Evolutionary conservation across 129 eudicot genomes (phyloP).

Genomic region (Helianthus tuberosus): DNA sequence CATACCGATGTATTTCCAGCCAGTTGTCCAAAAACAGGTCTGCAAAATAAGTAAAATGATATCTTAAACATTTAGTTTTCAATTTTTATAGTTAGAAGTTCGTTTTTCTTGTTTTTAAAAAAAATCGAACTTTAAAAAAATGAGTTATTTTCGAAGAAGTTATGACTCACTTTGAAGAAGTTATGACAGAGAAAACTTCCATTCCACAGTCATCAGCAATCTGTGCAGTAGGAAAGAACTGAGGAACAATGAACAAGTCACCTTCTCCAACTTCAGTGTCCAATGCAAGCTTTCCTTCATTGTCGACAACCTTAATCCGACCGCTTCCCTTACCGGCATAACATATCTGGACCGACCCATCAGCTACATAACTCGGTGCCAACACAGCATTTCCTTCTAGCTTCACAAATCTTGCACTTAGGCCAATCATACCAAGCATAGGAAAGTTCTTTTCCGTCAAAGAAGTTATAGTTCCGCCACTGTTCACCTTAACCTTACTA

Average conservation of each 20-base stretch:
- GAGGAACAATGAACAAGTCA: slow-evolving; percentile 57
- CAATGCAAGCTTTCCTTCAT: slow-evolving; percentile 35
- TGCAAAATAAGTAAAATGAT: background rate
- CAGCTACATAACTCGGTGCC: slow-evolving; percentile 41
- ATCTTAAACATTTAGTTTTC: background rate
- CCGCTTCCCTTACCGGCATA: slow-evolving; percentile 56
- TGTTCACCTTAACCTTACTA: slow-evolving; percentile 5
- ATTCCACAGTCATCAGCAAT: slow-evolving; percentile 48
- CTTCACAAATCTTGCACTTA: slow-evolving; percentile 28
- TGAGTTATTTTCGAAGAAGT: too few relatives aligned
- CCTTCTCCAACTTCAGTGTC: slow-evolving; percentile 44
- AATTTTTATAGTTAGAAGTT: background rate
- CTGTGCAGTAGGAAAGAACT: slow-evolving; percentile 35
- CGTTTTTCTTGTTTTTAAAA: background rate
- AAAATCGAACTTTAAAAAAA: too few relatives aligned
- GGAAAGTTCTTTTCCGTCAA: slow-evolving; percentile 36
- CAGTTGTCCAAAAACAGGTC: slow-evolving; percentile 37
- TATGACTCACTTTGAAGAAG: slow-evolving; percentile 50
- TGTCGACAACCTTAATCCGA: slow-evolving; percentile 50
- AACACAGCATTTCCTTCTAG: slow-evolving; percentile 37
- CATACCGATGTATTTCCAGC: slow-evolving; percentile 44
- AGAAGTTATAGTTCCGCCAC: slow-evolving; percentile 20
- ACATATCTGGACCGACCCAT: slow-evolving; percentile 38
- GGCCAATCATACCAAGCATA: slow-evolving; percentile 31
- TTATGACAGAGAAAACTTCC: slow-evolving; percentile 46